Conservation (phyloP, 2,329 filamentous ascomycete genomes). For the Neopestalotiopsis clavispora region DNA sequence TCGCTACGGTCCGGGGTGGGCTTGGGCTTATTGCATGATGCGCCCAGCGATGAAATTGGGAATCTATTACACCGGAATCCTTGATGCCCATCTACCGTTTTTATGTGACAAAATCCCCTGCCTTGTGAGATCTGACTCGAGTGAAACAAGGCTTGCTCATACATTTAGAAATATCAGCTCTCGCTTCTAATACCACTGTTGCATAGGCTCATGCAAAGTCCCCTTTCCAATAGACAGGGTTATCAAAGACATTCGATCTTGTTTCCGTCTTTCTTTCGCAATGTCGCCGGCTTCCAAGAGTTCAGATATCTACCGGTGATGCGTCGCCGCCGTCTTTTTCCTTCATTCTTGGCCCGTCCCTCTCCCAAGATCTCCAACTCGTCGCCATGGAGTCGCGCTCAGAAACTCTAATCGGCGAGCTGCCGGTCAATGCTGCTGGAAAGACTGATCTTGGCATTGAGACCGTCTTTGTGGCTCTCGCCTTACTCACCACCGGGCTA, state of each 20-base stretch:
- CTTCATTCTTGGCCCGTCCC: not conserved
- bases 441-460: constrained; percentile 21
- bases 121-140: constrained; percentile 1
- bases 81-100: not conserved
- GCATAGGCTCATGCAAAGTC: not conserved
- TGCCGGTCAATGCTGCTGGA: constrained; percentile 16
- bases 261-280: not conserved
- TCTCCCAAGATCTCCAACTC: not conserved
- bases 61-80: not conserved
- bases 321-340: not conserved
- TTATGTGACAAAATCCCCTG: not conserved
- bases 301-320: not conserved
- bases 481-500: constrained; percentile 19
- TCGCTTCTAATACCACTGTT: not conserved
- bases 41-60: not conserved
- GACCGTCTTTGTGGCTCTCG: constrained; percentile 17
- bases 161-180: not conserved
- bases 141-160: not conserved
- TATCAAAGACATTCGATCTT: not conserved
- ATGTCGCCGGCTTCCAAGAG: not conserved
- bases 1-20: not conserved
- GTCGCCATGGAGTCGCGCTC: not conserved
- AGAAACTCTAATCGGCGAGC: not conserved
- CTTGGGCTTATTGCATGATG: not conserved
- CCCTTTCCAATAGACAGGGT: not conserved